Evolutionary conservation across 2,329 filamentous ascomycete genomes (phyloP).

Genomic region (Aspergillus cejpii): DNA sequence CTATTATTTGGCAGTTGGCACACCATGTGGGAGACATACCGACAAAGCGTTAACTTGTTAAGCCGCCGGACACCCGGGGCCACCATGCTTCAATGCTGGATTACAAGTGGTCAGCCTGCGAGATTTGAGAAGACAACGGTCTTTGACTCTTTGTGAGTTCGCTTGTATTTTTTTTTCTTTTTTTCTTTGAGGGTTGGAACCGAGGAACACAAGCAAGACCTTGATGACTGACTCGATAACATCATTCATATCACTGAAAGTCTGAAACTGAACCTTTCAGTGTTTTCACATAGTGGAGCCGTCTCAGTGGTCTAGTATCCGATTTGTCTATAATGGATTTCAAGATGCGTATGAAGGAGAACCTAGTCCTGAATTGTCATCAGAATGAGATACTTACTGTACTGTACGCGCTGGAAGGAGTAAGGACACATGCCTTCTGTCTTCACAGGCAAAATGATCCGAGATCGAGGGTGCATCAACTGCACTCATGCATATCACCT

Average conservation of each 20-base stretch:
- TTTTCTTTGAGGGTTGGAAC: not conserved
- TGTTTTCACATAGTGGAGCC: not conserved
- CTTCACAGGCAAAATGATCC: not conserved
- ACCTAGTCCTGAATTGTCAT: slow-evolving; percentile 10
- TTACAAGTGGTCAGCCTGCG: not conserved
- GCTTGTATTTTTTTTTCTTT: not conserved
- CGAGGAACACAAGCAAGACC: not conserved
- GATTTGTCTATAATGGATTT: not conserved
- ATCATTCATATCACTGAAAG: not conserved
- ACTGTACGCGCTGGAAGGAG: not conserved
- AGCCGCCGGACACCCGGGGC: slow-evolving; percentile 24
- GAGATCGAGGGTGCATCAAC: not conserved
- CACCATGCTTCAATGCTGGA: not conserved
- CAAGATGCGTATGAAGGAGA: not conserved
- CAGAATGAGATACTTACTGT: slow-evolving; percentile 8
- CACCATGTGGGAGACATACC: slow-evolving; percentile 23
- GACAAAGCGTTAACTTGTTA: slow-evolving; percentile 22
- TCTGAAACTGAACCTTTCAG: not conserved
- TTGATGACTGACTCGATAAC: not conserved
- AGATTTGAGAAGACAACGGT: too few species aligned
- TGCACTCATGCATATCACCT: not conserved
- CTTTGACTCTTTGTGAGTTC: not conserved
- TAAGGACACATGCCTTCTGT: not conserved
- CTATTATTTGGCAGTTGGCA: slow-evolving; percentile 8
- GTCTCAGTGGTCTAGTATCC: too few species aligned